These are phyloP conservation scores for Gnaphalium uliginosum DNA, from an alignment of 129 eudicot species.

Conservation along the genomic window DNA sequence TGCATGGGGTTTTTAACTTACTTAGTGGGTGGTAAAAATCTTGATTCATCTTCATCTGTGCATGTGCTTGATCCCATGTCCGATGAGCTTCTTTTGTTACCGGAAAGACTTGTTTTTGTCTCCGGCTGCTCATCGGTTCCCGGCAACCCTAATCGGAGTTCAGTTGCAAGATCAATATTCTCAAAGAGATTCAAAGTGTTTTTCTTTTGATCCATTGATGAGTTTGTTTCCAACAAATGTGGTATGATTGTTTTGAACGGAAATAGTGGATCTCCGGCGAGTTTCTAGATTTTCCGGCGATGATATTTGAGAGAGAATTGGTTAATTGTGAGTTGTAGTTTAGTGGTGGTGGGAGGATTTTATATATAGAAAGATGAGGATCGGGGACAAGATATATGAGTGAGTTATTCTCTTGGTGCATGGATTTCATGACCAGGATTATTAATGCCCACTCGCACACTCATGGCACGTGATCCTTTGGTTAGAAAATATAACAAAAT, in stretches of 20 bases:
- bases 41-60: constrained; percentile 40
- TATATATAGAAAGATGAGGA: constrained; percentile 30
- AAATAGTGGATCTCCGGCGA: constrained; percentile 26
- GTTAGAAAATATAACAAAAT: no score
- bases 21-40: constrained; percentile 63
- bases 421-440: constrained; percentile 35
- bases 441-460: constrained; percentile 25
- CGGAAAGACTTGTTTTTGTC: constrained; percentile 27
- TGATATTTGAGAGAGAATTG: constrained; percentile 27
- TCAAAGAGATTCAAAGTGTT: constrained; percentile 35
- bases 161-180: constrained; percentile 53
- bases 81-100: constrained; percentile 57
- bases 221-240: not conserved
- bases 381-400: constrained; percentile 37
- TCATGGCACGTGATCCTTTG: not conserved
- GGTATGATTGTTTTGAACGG: constrained; percentile 14
- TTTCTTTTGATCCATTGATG: constrained; percentile 29
- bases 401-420: constrained; percentile 41
- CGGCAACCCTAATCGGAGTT: constrained; percentile 63
- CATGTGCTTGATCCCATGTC: constrained; percentile 44
- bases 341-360: constrained; percentile 19
- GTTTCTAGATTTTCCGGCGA: constrained; percentile 20
- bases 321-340: constrained; percentile 34
- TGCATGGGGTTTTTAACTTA: constrained; percentile 39
- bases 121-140: constrained; percentile 52